phyloP scores from a whole-genome alignment of 148 eudicot species.

The Gaultheria prostrata region DNA sequence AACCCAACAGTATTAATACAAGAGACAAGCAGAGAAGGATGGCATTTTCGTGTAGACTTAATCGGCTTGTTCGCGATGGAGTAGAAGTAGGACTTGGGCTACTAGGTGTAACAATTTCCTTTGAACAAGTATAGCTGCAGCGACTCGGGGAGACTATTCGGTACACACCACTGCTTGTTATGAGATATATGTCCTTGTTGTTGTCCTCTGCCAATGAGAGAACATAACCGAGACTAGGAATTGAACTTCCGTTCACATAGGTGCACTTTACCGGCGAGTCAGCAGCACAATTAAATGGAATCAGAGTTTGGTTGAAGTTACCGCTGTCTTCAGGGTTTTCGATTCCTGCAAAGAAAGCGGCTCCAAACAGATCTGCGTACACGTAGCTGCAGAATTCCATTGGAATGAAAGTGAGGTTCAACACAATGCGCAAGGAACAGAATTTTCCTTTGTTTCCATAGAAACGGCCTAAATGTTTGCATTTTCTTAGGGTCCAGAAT shows the following conservation, averaged over 20 bases:
- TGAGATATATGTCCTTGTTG: conserved; percentile 51
- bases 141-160: conserved; percentile 67
- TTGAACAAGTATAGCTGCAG: conserved; percentile 61
- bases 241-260: conserved; percentile 46
- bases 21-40: conserved; percentile 16
- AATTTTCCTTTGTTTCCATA: not conserved
- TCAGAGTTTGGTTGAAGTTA: conserved; percentile 44
- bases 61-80: conserved; percentile 21
- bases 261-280: conserved; percentile 68
- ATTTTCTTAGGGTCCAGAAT: not conserved
- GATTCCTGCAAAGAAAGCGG: conserved; percentile 61
- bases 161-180: conserved; percentile 76
- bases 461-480: not conserved
- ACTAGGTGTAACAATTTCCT: conserved; percentile 38
- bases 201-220: conserved; percentile 81
- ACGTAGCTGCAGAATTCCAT: conserved; percentile 52
- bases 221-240: conserved; percentile 63
- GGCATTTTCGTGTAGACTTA: not conserved
- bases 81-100: conserved; percentile 21
- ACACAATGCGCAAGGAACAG: not conserved
- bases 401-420: not conserved
- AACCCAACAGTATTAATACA: conserved; percentile 13
- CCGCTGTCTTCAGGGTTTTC: conserved; percentile 72
- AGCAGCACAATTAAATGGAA: conserved; percentile 55
- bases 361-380: conserved; percentile 74